phyloP scores from a whole-genome alignment of 305 asterid species.

The Rubia tinctorum region DNA sequence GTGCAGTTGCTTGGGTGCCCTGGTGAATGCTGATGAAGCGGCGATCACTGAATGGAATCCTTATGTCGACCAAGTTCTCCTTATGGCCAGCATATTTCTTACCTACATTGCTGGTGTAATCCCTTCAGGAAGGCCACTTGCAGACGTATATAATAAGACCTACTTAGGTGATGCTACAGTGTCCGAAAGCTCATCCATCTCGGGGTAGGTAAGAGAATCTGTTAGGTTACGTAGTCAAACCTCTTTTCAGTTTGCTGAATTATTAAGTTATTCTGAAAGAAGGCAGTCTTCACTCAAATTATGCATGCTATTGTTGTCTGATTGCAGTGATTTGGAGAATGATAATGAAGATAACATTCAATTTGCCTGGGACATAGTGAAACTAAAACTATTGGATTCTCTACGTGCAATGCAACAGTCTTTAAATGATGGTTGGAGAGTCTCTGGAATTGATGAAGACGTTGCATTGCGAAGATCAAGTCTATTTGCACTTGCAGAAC shows the following conservation, averaged over 20 bases:
- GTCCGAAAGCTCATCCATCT: constrained; percentile 48
- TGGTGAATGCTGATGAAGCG: constrained; percentile 54
- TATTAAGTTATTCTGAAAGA: constrained; percentile 6
- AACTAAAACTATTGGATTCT: constrained; percentile 67
- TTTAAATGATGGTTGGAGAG: constrained; percentile 32
- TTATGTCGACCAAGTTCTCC: constrained; percentile 70
- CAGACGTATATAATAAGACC: constrained; percentile 28
- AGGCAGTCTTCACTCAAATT: constrained; percentile 4
- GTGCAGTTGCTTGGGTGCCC: constrained; percentile 53
- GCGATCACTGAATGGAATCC: constrained; percentile 64
- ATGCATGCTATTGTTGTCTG: constrained; percentile 19
- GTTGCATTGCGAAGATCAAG: constrained; percentile 52
- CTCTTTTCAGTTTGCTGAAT: constrained; percentile 28
- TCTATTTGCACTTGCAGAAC: constrained; percentile 74
- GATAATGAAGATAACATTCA: constrained; percentile 44
- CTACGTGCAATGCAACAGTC: constrained; percentile 45
- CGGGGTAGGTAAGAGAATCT: constrained; percentile 98
- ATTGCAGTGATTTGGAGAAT: constrained; percentile 47
- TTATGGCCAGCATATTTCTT: constrained; percentile 71
- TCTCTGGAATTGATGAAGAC: constrained; percentile 39
- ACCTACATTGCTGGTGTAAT: constrained; percentile 81
- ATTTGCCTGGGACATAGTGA: constrained; percentile 81
- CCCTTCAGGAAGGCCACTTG: constrained; percentile 41
- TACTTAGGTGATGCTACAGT: constrained; percentile 34
- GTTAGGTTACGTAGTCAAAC: constrained; percentile 35